Base-by-base conservation (phyloP, 202 grass and related monocot species). In the Brachypodium distachyon region DNA sequence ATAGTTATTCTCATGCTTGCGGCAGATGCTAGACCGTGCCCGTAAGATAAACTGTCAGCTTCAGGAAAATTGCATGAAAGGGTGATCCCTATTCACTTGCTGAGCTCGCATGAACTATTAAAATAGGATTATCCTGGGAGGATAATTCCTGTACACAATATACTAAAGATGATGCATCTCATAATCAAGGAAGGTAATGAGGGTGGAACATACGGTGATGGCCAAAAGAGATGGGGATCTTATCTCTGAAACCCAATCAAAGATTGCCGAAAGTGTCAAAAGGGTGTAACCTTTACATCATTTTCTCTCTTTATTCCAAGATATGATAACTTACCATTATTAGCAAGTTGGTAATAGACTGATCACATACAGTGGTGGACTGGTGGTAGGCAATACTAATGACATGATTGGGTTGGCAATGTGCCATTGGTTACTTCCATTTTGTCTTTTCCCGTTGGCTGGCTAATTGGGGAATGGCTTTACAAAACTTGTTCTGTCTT, bases 281-380 rank as follows among this genome's bases (percentile, higher is more conserved):
- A 61, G 66, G 66, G 17, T 21, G 47, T 38, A 40, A 41, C 78
- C 60, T 72, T 62, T n/a, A 18, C 32, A 72, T 22, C 43, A 72
- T 62, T 81, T 71, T 80, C 40, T 14, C 19, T 61, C 53, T 61
- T 81, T 71, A 81, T 71, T 72, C 53, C 53, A 46, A 34, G 55
- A 12, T 50, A 50, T 22, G 42, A 61, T 72, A 40, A 72, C 67
- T 49, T 46, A 58, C 26, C 39, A 58, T 46, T 57, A 33, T 32
- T 65, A 79, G 13, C 44, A 42, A 13, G 8, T 54, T 40, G 74
- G 9, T 51, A 51, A 56, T 32, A 52, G 48, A 29, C 22, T 31
- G 46, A 12, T 67, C 22, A 53, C 5, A 16, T 42, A 43, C 2
- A 55, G 12, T 10, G 39, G 39, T 10, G 8, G 8, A 41, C 7